phyloP scores from a whole-genome alignment of 2,329 filamentous ascomycete genomes.

The Pseudohalonectria lignicola region DNA sequence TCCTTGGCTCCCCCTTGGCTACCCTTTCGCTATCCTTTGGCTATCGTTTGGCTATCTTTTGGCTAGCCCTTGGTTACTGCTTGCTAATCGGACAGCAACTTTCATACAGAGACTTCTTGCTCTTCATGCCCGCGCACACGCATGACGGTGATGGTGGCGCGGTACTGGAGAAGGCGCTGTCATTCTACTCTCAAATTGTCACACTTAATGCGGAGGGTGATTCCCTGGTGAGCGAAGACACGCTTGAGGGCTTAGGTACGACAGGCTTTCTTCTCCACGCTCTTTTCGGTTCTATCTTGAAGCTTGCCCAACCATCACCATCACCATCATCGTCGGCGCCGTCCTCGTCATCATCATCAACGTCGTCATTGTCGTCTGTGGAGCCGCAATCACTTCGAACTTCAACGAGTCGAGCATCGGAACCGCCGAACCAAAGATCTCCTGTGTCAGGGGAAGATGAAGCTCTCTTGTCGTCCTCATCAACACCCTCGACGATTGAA shows the following conservation, averaged over 20 bases:
- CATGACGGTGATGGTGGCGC: constrained; percentile 40
- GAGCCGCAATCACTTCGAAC: no score
- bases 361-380: not conserved
- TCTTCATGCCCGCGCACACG: constrained; percentile 62
- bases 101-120: constrained; percentile 81
- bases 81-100: no score
- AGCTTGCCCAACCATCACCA: constrained; percentile 38
- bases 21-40: no score
- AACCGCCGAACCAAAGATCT: no score
- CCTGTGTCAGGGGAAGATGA: no score
- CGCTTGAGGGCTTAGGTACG: constrained; percentile 90
- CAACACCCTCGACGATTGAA: no score
- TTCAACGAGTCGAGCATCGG: no score
- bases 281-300: constrained; percentile 67
- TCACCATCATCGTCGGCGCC: constrained; percentile 1
- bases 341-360: no score
- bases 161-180: constrained; percentile 71
- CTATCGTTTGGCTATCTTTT: no score
- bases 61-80: no score
- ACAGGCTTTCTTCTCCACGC: constrained; percentile 57
- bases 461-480: no score
- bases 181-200: constrained; percentile 83
- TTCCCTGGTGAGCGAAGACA: constrained; percentile 82
- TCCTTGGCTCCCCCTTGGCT: no score
- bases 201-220: constrained; percentile 91